Base-by-base conservation (phyloP, 2,329 filamentous ascomycete genomes). In the Ophiocordyceps camponoti-saundersi region DNA sequence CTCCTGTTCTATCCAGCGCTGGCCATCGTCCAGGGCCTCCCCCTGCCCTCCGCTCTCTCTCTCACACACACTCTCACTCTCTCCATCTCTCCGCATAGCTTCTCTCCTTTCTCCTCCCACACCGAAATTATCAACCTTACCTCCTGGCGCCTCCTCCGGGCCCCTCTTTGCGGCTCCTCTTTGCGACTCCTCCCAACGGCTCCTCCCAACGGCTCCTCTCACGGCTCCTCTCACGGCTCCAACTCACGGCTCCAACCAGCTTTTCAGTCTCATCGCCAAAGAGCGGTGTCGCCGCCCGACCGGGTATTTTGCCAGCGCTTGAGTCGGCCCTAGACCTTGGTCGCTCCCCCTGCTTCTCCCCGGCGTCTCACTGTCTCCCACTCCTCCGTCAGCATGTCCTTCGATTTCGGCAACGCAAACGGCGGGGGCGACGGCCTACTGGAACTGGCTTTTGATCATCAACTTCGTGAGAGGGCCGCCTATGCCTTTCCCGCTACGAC, bases 381-480 rank as follows among this genome's bases (percentile, higher is more conserved):
- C 6, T n/a, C 11, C 56, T 59, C 55, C 55, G 48, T 56, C 61
- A 68, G 60, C 59, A 68, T 69, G 77, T 72, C 70, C 65, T 72
- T 74, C 68, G 73, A 79, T 59, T 80, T 75, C 67, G 72, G n/a
- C 44, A 44, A 72, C 63, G 59, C 66, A 60, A 67, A 68, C 60
- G 69, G 68, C 63, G 61, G 64, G 59, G 71, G 69, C 63, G 75
- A 80, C 62, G 73, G 69, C 60, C 70, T 80, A 59, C 60, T 80
- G 59, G 76, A 80, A 59, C 67, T 80, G 59, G 71, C 65, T 55
- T 80, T 72, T 65, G 73, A 80, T 60, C 70, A 70, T 57, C 69
- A 71, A 64, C 69, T 75, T 54, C 70, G 71, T 59, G 75, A 75
- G 58, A 68, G 71, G 52, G 69, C 67, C 62, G 68, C 66, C 46